A percentile compares a stretch with the other conserved stretches of the same genome.
These are phyloP conservation scores for Nicotiana tabacum DNA, from an alignment of 257 asterid species.

Conservation along the genomic window DNA sequence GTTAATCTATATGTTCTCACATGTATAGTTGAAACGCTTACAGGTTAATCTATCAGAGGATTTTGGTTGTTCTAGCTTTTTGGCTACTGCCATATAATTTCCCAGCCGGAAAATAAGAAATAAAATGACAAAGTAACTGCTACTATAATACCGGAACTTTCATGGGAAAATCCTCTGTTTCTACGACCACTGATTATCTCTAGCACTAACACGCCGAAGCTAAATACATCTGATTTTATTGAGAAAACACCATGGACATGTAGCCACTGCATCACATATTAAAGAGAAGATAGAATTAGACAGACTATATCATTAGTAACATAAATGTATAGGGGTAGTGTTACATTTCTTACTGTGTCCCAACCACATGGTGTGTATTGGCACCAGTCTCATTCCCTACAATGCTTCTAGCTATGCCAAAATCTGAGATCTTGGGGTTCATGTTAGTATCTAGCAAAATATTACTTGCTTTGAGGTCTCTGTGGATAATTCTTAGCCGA, in stretches of 20 bases:
- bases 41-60: neutral
- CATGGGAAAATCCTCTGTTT: conserved; percentile 9
- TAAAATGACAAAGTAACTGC: too few relatives aligned
- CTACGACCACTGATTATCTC: conserved; percentile 23
- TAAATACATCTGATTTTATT: conserved; percentile 30
- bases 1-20: neutral
- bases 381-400: conserved; percentile 35
- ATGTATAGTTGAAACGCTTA: neutral
- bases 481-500: conserved; percentile 25
- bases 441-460: conserved; percentile 26
- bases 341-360: conserved; percentile 22
- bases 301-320: neutral
- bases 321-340: neutral
- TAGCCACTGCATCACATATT: conserved; percentile 26
- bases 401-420: conserved; percentile 28
- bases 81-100: neutral
- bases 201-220: conserved; percentile 30
- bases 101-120: neutral
- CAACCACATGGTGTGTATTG: conserved; percentile 30
- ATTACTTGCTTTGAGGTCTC: conserved; percentile 34
- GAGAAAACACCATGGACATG: conserved; percentile 34
- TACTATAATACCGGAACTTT: neutral
- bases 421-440: conserved; percentile 34
- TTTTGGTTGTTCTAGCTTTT: neutral
- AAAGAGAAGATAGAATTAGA: neutral